phyloP scores from a whole-genome alignment of 148 eudicot species.

The Hydrangea macrophylla region DNA sequence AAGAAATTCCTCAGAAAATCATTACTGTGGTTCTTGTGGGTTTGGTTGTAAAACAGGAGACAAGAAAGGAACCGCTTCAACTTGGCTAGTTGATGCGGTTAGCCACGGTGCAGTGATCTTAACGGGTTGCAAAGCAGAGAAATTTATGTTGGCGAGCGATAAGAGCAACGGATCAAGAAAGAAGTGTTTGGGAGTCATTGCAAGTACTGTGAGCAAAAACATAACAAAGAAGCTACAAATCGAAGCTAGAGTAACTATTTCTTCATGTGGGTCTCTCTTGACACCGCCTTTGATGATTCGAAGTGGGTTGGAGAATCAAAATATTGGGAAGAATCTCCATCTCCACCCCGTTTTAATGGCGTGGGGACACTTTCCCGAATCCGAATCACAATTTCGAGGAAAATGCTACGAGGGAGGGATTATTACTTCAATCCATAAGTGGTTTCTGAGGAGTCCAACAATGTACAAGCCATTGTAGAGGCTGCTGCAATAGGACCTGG shows the following conservation, averaged over 20 bases:
- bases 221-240: conserved; percentile 54
- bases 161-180: conserved; percentile 25
- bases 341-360: conserved; percentile 63
- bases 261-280: conserved; percentile 70
- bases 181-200: conserved; percentile 62
- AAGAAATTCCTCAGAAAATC: conserved; percentile 57
- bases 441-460: conserved; percentile 36
- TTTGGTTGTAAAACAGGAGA: conserved; percentile 80
- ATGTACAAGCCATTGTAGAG: conserved; percentile 55
- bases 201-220: conserved; percentile 26
- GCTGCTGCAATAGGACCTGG: conserved; percentile 56
- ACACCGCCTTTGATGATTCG: conserved; percentile 73
- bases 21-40: conserved; percentile 79
- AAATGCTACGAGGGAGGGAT: conserved; percentile 73
- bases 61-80: conserved; percentile 73
- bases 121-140: conserved; percentile 68
- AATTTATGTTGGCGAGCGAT: conserved; percentile 29
- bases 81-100: conserved; percentile 86
- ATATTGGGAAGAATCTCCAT: conserved; percentile 77
- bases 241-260: conserved; percentile 60
- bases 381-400: conserved; percentile 32
- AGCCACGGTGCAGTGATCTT: conserved; percentile 56
- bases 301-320: conserved; percentile 62
- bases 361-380: conserved; percentile 89
- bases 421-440: conserved; percentile 73